These are phyloP conservation scores for Pseudogymnoascus sp. DNA, from an alignment of 2,329 filamentous ascomycete species.

Conservation along the genomic window DNA sequence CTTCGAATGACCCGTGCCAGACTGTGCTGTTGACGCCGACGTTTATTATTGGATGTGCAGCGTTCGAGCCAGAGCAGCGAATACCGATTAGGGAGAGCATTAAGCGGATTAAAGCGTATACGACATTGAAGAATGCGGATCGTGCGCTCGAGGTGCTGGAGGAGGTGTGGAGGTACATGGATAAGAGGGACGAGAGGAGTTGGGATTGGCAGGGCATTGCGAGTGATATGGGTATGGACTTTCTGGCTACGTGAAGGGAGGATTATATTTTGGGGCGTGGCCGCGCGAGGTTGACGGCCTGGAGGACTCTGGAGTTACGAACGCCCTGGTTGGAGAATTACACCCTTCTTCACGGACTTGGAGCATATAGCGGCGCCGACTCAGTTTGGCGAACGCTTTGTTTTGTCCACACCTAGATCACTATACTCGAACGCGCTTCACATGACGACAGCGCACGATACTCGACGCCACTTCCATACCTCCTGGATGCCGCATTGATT, in stretches of 20 bases:
- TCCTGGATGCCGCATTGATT: background rate
- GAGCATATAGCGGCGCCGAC: background rate
- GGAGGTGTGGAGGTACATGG: slow-evolving; percentile 11
- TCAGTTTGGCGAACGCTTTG: background rate
- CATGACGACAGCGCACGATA: background rate
- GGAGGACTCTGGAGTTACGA: background rate
- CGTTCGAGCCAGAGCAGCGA: background rate
- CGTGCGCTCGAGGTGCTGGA: slow-evolving; percentile 4
- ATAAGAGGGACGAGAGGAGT: slow-evolving; percentile 37
- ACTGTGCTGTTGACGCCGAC: slow-evolving; percentile 25
- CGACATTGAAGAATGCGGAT: slow-evolving; percentile 15
- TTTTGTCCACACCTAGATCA: background rate
- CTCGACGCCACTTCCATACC: background rate
- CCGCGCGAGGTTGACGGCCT: too few relatives aligned
- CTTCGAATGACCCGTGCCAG: slow-evolving; percentile 49
- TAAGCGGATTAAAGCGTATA: background rate
- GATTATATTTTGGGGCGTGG: background rate
- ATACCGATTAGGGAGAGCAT: slow-evolving; percentile 20
- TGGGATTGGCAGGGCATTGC: slow-evolving; percentile 60
- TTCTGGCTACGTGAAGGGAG: slow-evolving; percentile 33
- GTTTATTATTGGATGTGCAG: slow-evolving; percentile 9
- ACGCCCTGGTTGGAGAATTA: background rate
- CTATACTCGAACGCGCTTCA: background rate
- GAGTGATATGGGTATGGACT: slow-evolving; percentile 44
- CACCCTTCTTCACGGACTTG: background rate